Conservation (phyloP, 2,329 filamentous ascomycete genomes). For the Acrocalymma vagum region DNA sequence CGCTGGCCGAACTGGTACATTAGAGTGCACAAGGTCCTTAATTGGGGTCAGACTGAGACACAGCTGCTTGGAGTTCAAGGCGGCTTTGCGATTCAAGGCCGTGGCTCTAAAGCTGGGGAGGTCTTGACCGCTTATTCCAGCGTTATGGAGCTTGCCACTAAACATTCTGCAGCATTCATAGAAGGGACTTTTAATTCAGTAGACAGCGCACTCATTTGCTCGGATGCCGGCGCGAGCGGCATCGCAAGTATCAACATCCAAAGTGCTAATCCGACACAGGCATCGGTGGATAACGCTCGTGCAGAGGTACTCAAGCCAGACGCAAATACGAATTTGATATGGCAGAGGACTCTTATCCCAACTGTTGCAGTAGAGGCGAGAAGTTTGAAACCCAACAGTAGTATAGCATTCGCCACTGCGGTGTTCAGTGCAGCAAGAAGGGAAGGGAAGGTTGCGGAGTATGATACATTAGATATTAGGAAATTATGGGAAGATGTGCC, state of each 20-base stretch:
- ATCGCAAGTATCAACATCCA: slow-evolving; percentile 17
- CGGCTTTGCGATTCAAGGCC: slow-evolving; percentile 41
- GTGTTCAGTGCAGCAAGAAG: slow-evolving; percentile 35
- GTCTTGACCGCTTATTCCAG: slow-evolving; percentile 16
- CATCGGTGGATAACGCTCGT: not conserved
- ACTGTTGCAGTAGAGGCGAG: slow-evolving; percentile 18
- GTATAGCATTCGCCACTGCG: slow-evolving; percentile 20
- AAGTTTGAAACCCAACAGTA: not conserved
- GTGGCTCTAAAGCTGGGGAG: slow-evolving; percentile 26
- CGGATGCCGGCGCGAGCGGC: slow-evolving; percentile 37
- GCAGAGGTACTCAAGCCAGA: slow-evolving; percentile 39
- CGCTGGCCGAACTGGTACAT: slow-evolving; percentile 43
- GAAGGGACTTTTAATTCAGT: slow-evolving; percentile 27
- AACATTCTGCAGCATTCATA: slow-evolving; percentile 3
- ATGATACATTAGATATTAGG: slow-evolving; percentile 20
- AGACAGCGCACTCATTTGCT: slow-evolving; percentile 27
- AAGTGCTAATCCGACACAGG: not conserved
- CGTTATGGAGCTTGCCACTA: not conserved
- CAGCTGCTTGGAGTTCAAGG: slow-evolving; percentile 27
- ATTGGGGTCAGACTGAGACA: slow-evolving; percentile 1
- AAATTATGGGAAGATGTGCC: slow-evolving; percentile 34
- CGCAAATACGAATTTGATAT: slow-evolving; percentile 45
- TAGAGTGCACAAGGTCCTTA: slow-evolving; percentile 27
- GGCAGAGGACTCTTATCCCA: slow-evolving; percentile 43
- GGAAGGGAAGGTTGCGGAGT: slow-evolving; percentile 14